Conservation (phyloP, 225 moss, liverwort and hornwort genomes). For the Pseudisothecium myosuroides region DNA sequence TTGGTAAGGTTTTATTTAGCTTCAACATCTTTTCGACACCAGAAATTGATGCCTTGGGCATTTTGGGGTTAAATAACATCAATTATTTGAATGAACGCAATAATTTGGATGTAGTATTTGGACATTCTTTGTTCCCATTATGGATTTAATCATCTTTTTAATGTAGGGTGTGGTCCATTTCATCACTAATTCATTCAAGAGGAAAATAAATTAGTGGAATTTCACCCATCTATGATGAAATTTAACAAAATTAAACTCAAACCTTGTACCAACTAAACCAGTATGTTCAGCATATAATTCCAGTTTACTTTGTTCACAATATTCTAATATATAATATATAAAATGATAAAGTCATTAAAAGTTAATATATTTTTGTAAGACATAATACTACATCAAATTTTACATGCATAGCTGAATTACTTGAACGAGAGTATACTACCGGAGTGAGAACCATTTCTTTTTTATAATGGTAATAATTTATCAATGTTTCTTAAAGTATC, state of each 20-base stretch:
- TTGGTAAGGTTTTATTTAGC: too few species aligned
- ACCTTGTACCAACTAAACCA: not conserved
- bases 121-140: not conserved
- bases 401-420: not conserved
- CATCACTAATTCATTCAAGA: not conserved
- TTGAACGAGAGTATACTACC: not conserved
- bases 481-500: too few species aligned
- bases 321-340: not conserved
- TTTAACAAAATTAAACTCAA: not conserved
- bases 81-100: not conserved
- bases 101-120: not conserved
- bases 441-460: not conserved
- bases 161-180: not conserved
- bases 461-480: not conserved
- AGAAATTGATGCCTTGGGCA: too few species aligned
- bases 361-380: too few species aligned
- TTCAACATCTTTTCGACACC: too few species aligned
- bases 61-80: not conserved
- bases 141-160: not conserved
- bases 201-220: not conserved
- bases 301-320: not conserved
- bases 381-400: not conserved
- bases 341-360: too few species aligned
- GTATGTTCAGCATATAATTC: not conserved
- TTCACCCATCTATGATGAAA: not conserved